Conservation (phyloP, 2,329 filamentous ascomycete species). For the Sarocladium brachiariae region DNA sequence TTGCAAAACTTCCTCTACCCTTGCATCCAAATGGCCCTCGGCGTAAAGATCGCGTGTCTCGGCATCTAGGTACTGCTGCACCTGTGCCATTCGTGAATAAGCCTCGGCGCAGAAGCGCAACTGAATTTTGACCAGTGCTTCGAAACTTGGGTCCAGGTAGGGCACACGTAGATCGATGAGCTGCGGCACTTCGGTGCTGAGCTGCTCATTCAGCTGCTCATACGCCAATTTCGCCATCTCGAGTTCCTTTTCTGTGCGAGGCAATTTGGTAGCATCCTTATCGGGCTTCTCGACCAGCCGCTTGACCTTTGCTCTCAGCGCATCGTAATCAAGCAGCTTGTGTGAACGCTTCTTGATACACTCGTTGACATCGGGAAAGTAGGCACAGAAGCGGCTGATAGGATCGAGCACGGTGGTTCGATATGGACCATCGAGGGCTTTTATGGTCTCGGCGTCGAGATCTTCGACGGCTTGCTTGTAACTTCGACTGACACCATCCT, state of each 20-base stretch:
- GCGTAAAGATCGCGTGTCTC: constrained; percentile 96
- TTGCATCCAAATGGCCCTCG: constrained; percentile 79
- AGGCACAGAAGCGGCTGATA: constrained; percentile 92
- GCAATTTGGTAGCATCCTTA: constrained; percentile 95
- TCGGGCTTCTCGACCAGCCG: constrained; percentile 96
- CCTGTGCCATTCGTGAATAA: constrained; percentile 96
- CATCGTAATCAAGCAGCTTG: constrained; percentile 97
- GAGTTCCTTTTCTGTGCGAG: constrained; percentile 90
- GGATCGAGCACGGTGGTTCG: constrained; percentile 90
- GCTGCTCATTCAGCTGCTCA: constrained; percentile 94
- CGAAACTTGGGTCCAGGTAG: constrained; percentile 93
- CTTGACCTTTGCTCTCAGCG: constrained; percentile 92
- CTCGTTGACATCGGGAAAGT: constrained; percentile 98
- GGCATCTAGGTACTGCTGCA: constrained; percentile 95
- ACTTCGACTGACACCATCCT: constrained; percentile 88
- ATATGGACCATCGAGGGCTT: constrained; percentile 94
- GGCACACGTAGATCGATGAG: constrained; percentile 95
- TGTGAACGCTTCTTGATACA: constrained; percentile 99
- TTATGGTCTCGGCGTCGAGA: constrained; percentile 95
- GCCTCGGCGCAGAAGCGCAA: constrained; percentile 95
- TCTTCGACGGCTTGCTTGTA: constrained; percentile 99
- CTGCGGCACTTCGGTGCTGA: constrained; percentile 87
- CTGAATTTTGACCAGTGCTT: constrained; percentile 98
- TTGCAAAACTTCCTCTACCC: constrained; percentile 92
- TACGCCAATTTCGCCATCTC: constrained; percentile 91